Conservation (phyloP, 1,139 yeast genomes). For the Pichia sp. region DNA sequence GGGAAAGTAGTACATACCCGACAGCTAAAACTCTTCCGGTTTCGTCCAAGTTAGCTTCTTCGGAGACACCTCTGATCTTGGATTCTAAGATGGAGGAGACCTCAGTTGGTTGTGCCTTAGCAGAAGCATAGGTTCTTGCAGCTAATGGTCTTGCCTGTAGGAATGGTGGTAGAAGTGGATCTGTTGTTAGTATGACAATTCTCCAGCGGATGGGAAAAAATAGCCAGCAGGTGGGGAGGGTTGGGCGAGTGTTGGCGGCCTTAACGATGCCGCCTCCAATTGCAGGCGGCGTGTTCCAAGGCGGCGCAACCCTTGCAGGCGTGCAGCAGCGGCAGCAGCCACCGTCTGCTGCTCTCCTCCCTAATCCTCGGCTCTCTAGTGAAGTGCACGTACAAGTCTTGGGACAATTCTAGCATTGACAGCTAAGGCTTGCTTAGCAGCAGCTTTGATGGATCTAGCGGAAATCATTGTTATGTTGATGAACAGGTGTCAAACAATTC, state of each 20-base stretch:
- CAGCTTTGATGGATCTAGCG: constrained; percentile 79
- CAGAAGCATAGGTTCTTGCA: constrained; percentile 82
- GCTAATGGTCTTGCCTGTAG: constrained; percentile 70
- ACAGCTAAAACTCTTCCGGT: constrained; percentile 99
- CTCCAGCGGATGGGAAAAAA: no score
- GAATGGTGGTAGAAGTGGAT: no score
- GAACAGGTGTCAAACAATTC: constrained; percentile 13
- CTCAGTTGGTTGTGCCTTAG: constrained; percentile 99
- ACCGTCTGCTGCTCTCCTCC: not conserved
- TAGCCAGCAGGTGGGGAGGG: no score
- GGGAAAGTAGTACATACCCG: constrained; percentile 54
- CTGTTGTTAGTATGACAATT: no score
- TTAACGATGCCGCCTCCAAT: no score
- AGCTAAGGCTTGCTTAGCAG: constrained; percentile 72
- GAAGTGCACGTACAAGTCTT: constrained; percentile 55
- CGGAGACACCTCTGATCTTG: constrained; percentile 98
- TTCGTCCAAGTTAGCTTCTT: constrained; percentile 96
- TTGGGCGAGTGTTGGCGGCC: no score
- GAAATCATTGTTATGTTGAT: constrained; percentile 54
- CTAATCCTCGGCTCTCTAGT: not conserved
- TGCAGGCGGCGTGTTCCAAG: no score
- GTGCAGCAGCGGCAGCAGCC: not conserved
- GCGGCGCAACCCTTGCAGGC: no score
- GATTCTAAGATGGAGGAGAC: constrained; percentile 98
- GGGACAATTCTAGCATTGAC: constrained; percentile 50